These are phyloP conservation scores for Pythium oligandrum DNA, from an alignment of 352 stramenopile genomes.

Conservation along the genomic window DNA sequence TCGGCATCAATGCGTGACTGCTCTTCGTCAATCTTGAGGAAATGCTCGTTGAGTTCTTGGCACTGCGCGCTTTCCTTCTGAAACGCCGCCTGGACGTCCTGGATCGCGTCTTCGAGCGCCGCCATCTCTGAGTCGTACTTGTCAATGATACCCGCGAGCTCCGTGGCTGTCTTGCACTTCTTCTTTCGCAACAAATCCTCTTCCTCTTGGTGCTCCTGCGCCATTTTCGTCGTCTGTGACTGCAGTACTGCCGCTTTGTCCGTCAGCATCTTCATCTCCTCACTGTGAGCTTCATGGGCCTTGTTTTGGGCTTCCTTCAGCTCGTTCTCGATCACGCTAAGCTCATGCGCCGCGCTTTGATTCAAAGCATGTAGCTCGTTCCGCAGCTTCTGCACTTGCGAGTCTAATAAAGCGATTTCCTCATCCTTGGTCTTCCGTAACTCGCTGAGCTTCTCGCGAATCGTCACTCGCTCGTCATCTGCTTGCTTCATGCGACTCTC, in stretches of 20 bases:
- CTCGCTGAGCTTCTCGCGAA: constrained; percentile 73
- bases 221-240: constrained; percentile 57
- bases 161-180: constrained; percentile 74
- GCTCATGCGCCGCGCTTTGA: constrained; percentile 64
- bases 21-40: constrained; percentile 85
- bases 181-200: constrained; percentile 76
- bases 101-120: constrained; percentile 48
- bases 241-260: constrained; percentile 55
- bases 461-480: constrained; percentile 68
- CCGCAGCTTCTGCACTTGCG: constrained; percentile 77
- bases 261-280: constrained; percentile 69
- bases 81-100: constrained; percentile 36
- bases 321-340: constrained; percentile 71
- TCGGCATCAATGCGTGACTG: constrained; percentile 80
- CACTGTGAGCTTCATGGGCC: constrained; percentile 67
- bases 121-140: constrained; percentile 80
- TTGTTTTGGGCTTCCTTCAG: constrained; percentile 72
- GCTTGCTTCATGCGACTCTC: constrained; percentile 79
- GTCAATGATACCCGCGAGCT: constrained; percentile 64
- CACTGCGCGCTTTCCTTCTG: constrained; percentile 49
- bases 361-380: constrained; percentile 73
- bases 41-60: constrained; percentile 76
- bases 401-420: constrained; percentile 72
- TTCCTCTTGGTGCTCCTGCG: constrained; percentile 77
- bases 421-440: constrained; percentile 80